Conservation (phyloP, 129 eudicot species). For the Helianthus tuberosus region DNA sequence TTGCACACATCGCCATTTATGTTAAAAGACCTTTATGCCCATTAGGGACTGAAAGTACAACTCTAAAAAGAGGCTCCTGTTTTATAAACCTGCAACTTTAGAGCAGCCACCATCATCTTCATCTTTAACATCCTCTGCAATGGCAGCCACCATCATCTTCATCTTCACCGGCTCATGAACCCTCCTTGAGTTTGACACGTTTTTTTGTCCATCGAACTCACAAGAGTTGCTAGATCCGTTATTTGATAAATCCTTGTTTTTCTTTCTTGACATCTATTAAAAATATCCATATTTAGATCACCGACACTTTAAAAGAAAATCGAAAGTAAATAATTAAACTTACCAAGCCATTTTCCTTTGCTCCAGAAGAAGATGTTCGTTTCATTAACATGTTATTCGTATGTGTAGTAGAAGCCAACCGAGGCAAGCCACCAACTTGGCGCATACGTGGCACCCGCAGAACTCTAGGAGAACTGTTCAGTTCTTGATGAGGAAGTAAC, state of each 20-base stretch:
- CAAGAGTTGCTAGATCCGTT: conserved; percentile 53
- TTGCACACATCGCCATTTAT: no score
- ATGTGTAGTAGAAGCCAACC: conserved; percentile 58
- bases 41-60: no score
- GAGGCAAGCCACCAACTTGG: conserved; percentile 90
- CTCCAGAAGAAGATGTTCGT: conserved; percentile 63
- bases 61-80: no score
- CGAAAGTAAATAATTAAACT: neutral
- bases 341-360: conserved; percentile 71
- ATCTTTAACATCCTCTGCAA: no score
- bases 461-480: conserved; percentile 92
- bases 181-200: conserved; percentile 50
- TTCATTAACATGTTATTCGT: conserved; percentile 57
- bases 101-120: no score
- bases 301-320: neutral
- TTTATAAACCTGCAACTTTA: no score
- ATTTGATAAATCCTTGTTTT: conserved; percentile 54
- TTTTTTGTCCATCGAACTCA: conserved; percentile 53
- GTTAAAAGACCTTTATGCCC: no score
- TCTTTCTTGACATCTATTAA: conserved; percentile 45
- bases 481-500: conserved; percentile 89
- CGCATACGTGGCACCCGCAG: conserved; percentile 97
- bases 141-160: no score
- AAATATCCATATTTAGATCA: conserved; percentile 18
- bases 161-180: conserved; percentile 42